Evolutionary conservation across 768 basidiomycete species (phyloP), one percentile per base, ranked within the genome.

Genomic region (Rhodotorula graminis): DNA sequence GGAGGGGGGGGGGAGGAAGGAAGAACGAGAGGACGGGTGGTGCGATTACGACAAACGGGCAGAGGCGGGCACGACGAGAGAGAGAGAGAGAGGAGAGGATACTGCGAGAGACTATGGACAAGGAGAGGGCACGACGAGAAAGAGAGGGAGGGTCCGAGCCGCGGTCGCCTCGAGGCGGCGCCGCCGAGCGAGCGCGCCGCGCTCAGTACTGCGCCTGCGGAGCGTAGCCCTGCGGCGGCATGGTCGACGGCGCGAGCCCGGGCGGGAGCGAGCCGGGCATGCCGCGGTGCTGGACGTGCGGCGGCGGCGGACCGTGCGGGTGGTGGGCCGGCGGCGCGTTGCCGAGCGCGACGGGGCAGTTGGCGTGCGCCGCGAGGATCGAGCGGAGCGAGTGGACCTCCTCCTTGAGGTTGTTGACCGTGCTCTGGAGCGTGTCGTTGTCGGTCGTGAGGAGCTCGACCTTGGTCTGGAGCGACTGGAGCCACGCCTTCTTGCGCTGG

Each of bases 401-500:
- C 80, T 97, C 95, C 55, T 92, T 88, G 27, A 93, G 89, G 11
- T 89, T 87, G 50, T 91, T 88, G 40, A 97, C 88, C 16, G 93
- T 93, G 16, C 87, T 85, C 46, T 91, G 89, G 37, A 99, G 87
- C 33, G 92, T 88, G 81, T 98, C 95, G 82, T 99, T 99, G 82
- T 99, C 96, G 75, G 89, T 88, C n/a, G 86, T 84, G 53, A 99
- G 86, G 76, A 84, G 90, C 80, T 99, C 96, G 82, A 95, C 93
- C 79, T 94, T 94, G 53, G 89, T 87, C 81, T 99, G 96, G 27
- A 99, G 85, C 73, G 91, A 89, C 42, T 88, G 85, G 23, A 98
- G 86, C 96, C 96, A 99, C 10, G 93, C 93, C 82, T 99, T 99
- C 83, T 99, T 99, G 70, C 96, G 90, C 80, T 99, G 96, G 49